Conservation (phyloP, 1,284 basidiomycete species). For the Sparassis latifolia region DNA sequence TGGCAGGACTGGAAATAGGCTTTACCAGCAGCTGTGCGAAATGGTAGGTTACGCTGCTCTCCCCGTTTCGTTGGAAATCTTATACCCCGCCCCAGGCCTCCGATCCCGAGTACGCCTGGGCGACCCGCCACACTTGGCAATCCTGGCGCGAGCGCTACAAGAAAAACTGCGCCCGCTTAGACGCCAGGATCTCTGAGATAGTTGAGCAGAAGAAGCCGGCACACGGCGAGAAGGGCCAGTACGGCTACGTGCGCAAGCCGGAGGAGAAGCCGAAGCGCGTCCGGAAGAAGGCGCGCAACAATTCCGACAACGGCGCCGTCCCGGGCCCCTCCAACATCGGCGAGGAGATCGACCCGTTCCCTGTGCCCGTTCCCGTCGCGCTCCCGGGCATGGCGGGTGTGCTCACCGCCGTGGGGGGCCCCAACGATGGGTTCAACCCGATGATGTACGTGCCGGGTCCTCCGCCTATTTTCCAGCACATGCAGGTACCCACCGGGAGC, state of each 20-base stretch:
- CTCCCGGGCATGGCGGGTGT: slow-evolving; percentile 11
- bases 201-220: slow-evolving; percentile 61
- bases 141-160: slow-evolving; percentile 84
- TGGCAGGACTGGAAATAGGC: slow-evolving; percentile 69
- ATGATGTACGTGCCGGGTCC: slow-evolving; percentile 12
- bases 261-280: slow-evolving; percentile 57
- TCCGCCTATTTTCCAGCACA: slow-evolving; percentile 13
- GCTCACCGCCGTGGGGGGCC: slow-evolving; percentile 10
- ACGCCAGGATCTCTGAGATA: slow-evolving; percentile 52
- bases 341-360: slow-evolving; percentile 15
- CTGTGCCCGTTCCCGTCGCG: slow-evolving; percentile 14
- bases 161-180: slow-evolving; percentile 65
- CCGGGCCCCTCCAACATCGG: slow-evolving; percentile 14
- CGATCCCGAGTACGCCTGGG: slow-evolving; percentile 71
- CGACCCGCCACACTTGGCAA: slow-evolving; percentile 78
- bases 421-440: slow-evolving; percentile 5
- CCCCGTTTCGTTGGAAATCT: neutral
- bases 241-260: slow-evolving; percentile 65
- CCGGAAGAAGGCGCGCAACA: slow-evolving; percentile 35
- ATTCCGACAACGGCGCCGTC: slow-evolving; percentile 6
- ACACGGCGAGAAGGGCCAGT: slow-evolving; percentile 68
- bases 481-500: slow-evolving; percentile 13
- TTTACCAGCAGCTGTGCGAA: slow-evolving; percentile 62
- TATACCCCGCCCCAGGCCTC: slow-evolving; percentile 31
- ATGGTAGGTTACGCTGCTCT: slow-evolving; percentile 34